Evolutionary conservation across 164 flowering plant genomes (phyloP), one percentile per base, ranked within the genome.

Genomic region (Magnolia changhungtana): DNA sequence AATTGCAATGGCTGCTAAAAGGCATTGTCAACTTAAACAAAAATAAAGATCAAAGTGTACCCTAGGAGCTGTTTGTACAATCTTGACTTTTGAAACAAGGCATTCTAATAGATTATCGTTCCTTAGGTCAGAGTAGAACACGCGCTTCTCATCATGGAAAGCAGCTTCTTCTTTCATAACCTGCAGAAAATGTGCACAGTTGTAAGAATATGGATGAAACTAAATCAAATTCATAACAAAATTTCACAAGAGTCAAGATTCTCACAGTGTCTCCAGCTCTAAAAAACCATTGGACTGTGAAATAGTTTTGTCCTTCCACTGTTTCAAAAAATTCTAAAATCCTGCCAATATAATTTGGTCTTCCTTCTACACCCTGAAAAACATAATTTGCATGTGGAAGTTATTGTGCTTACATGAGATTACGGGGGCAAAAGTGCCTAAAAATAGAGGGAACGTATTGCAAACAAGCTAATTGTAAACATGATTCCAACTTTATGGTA

Each of bases 221-320:
- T 78, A 72, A 59, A 52, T 4, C 29, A 50, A 14, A 49, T 16
- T 21, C 21, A 19, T 10, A 51, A 51, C 8, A 31, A 63, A 69
- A 65, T 76, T 51, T 63, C 31, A 37, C 76, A 37, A 70, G 45
- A 2, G 65, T 21, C 19, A 29, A 52, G 10, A 71, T 76, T 74
- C 89, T 84, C 78, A 93, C 99, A 21, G 99, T 95, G 80, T 95
- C 99, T 81, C 83, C 88, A 75, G 95, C 94, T 85, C 89, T 88
- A 74, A 82, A 95, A 76, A 95, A 93, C 99, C 99, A 95, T 78
- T 89, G 98, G 66, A 85, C 92, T 78, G 92, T 88, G 77, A 89
- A 93, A 84, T 90, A 92, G 23, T 90, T 86, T 80, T 86, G 85
- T 29, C 82, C 91, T 7, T 88, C 92, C 63, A 82, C 79, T 74